Evolutionary conservation across 2,329 filamentous ascomycete species (phyloP), one percentile per base, ranked within the genome.

Genomic region (Colletotrichum karsti): DNA sequence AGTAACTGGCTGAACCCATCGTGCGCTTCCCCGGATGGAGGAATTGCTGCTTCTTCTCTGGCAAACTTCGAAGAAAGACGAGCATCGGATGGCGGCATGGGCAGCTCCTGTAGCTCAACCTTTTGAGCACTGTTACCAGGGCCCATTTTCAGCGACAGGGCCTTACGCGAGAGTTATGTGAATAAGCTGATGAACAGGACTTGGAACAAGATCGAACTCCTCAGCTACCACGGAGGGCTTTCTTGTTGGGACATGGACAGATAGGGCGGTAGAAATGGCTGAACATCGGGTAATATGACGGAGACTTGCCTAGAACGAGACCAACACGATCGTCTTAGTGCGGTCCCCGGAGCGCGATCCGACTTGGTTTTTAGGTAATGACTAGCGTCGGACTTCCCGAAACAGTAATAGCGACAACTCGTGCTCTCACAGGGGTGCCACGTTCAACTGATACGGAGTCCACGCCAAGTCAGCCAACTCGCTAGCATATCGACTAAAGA

Each of bases 331-430:
- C n/a, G n/a, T n/a, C n/a, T n/a, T n/a, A n/a, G n/a, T n/a, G n/a
- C n/a, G n/a, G n/a, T n/a, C n/a, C n/a, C n/a, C n/a, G n/a, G n/a
- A n/a, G n/a, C n/a, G n/a, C 10, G n/a, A 7, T 35, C 10, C 3
- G 51, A 37, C 13, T 22, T 20, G 20, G 18, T 7, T 55, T 39
- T 55, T 41, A 55, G 51, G 51, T 41, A 55, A 55, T 18, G 18
- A 37, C 24, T 18, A n/a, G 12, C 10, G 13, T 55, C 51, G 51
- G 51, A 22, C 35, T 55, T 55, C 51, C 51, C 22, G 39, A 55
- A 39, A 20, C 7, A 33, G 51, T 26, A 55, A 55, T 15, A 55
- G 35, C 33, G 51, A 18, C 48, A 55, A 1, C 51, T 1, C n/a
- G n/a, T 0, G 18, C 26, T 18, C n/a, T n/a, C n/a, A 15, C 51